A percentile compares a stretch with the other conserved stretches of the same genome.
Evolutionary conservation across 306 rosid species (phyloP).

Genomic region (Boehmeria nivea): DNA sequence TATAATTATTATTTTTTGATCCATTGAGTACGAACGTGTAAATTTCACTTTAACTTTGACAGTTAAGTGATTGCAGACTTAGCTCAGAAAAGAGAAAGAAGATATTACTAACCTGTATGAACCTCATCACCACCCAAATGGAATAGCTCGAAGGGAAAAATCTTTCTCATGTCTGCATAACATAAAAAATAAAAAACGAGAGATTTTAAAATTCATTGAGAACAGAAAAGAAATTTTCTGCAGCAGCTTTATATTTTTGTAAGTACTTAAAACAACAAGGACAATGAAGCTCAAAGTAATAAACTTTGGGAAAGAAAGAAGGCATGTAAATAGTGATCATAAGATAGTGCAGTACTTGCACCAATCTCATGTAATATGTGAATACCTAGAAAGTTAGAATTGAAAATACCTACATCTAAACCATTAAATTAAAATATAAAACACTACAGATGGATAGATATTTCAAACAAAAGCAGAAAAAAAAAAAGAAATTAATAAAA

Average conservation of each 20-base stretch:
- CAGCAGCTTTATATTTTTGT: too few relatives aligned
- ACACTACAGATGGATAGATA: neutral
- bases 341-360: too few relatives aligned
- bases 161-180: constrained; percentile 77
- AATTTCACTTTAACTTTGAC: too few relatives aligned
- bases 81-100: neutral
- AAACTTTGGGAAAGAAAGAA: neutral
- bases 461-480: neutral
- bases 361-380: too few relatives aligned
- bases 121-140: constrained; percentile 99
- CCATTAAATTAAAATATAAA: neutral
- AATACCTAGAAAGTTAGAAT: neutral
- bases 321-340: neutral
- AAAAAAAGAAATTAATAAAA: too few relatives aligned
- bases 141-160: constrained; percentile 92
- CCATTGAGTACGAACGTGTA: too few relatives aligned
- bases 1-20: too few relatives aligned
- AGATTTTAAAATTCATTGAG: neutral
- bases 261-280: neutral
- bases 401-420: neutral
- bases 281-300: neutral
- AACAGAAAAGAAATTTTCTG: constrained; percentile 3
- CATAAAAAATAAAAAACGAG: constrained; percentile 3
- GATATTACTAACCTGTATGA: constrained; percentile 64
- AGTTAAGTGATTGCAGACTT: too few relatives aligned